Percentiles rank a stretch among this genome's conserved stretches.
phyloP scores from a whole-genome alignment of 306 rosid species.

The Rosa multiflora region DNA sequence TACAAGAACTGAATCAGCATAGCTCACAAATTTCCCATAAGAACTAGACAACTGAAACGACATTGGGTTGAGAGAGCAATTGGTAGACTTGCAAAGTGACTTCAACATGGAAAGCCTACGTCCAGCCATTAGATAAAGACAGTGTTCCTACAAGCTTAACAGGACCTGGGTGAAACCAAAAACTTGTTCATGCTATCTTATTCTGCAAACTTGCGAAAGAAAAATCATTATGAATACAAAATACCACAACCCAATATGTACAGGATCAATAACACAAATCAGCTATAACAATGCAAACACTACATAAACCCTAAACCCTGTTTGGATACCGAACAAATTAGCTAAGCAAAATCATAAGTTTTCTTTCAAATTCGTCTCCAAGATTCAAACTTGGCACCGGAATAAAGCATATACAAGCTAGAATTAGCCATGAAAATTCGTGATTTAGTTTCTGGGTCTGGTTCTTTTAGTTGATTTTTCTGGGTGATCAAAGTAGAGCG shows the following conservation, averaged over 20 bases:
- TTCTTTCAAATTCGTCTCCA: background rate
- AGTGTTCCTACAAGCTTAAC: slow-evolving; percentile 1
- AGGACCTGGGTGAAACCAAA: slow-evolving; percentile 3
- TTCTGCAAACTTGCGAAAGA: slow-evolving; percentile 35
- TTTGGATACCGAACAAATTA: background rate
- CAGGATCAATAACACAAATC: background rate
- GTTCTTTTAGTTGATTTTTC: slow-evolving; percentile 19
- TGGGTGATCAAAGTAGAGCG: slow-evolving; percentile 12
- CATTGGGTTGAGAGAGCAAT: slow-evolving; percentile 24
- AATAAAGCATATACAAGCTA: background rate
- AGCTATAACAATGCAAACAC: slow-evolving; percentile 9
- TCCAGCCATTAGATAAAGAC: slow-evolving; percentile 43
- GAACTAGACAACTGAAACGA: slow-evolving; percentile 25
- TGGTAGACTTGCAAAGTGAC: slow-evolving; percentile 31
- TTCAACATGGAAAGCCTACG: slow-evolving; percentile 42
- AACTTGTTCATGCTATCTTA: slow-evolving; percentile 5
- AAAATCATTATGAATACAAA: slow-evolving; percentile 6
- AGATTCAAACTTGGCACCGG: background rate
- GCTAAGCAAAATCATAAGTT: background rate
- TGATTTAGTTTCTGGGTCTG: background rate
- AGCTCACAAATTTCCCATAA: slow-evolving; percentile 25
- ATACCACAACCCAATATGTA: slow-evolving; percentile 1
- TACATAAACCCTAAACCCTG: slow-evolving; percentile 20
- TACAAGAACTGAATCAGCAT: slow-evolving; percentile 16
- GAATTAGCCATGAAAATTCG: background rate